Evolutionary conservation across 2,329 filamentous ascomycete genomes (phyloP).

Genomic region (Xylaria sp.): DNA sequence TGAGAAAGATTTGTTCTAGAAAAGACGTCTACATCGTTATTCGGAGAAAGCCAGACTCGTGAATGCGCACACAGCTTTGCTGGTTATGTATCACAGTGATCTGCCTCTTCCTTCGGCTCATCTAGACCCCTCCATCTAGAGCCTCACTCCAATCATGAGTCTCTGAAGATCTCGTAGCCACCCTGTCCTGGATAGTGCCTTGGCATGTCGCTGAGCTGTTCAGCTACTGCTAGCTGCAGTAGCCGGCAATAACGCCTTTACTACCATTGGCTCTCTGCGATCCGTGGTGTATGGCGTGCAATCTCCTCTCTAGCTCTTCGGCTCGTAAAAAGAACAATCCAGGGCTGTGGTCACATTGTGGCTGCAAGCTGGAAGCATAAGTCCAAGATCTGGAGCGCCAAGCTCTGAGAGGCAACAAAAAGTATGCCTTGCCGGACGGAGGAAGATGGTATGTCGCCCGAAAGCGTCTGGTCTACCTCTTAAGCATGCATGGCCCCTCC

Average conservation of each 20-base stretch:
- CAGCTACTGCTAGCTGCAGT: constrained; percentile 43
- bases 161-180: constrained; percentile 29
- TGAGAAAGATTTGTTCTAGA: neutral
- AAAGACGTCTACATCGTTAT: neutral
- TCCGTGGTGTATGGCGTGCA: constrained; percentile 34
- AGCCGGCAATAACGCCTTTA: constrained; percentile 33
- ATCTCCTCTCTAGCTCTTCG: constrained; percentile 31
- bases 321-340: constrained; percentile 33
- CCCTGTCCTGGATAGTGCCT: constrained; percentile 34
- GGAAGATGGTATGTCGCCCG: neutral
- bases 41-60: neutral
- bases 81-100: neutral
- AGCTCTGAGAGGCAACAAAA: constrained; percentile 2
- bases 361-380: constrained; percentile 15
- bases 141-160: neutral
- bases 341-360: constrained; percentile 20
- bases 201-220: constrained; percentile 37
- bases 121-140: constrained; percentile 22
- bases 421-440: constrained; percentile 31
- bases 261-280: constrained; percentile 35
- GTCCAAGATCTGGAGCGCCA: neutral
- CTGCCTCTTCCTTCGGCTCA: neutral
- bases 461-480: neutral
- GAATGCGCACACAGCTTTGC: neutral
- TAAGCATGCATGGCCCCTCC: constrained; percentile 20